Percentiles rank a stretch among this genome's conserved stretches.
Conservation (phyloP, 192 early-diverging fungal species). For the Backusella circina region DNA sequence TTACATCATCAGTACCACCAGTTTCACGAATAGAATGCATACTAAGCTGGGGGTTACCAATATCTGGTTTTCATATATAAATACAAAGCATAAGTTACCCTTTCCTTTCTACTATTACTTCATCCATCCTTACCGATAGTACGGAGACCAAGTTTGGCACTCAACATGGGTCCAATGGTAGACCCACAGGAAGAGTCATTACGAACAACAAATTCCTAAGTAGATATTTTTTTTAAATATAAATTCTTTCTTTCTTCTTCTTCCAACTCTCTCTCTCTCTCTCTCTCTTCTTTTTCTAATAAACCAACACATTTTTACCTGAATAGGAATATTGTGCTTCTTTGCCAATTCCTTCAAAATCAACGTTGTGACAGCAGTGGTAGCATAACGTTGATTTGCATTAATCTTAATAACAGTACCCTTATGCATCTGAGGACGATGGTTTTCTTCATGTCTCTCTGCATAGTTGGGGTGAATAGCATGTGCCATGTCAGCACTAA, state of each 20-base stretch:
- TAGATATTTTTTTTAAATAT: neutral
- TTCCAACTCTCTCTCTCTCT: neutral
- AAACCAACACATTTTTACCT: slow-evolving; percentile 40
- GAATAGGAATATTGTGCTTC: slow-evolving; percentile 75
- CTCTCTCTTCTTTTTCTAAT: too few relatives aligned
- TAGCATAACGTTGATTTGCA: slow-evolving; percentile 91
- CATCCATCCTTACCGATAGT: slow-evolving; percentile 68
- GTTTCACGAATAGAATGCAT: slow-evolving; percentile 98
- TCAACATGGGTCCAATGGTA: slow-evolving; percentile 97
- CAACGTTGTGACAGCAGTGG: slow-evolving; percentile 68
- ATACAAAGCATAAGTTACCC: neutral
- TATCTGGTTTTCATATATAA: slow-evolving; percentile 56
- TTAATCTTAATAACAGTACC: slow-evolving; percentile 97
- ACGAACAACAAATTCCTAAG: slow-evolving; percentile 78
- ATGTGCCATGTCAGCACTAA: slow-evolving; percentile 95
- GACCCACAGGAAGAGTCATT: slow-evolving; percentile 95
- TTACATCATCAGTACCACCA: slow-evolving; percentile 86
- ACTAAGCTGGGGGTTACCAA: slow-evolving; percentile 92
- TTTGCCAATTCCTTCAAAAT: slow-evolving; percentile 77
- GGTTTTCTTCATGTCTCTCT: slow-evolving; percentile 93
- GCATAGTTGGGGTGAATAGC: slow-evolving; percentile 85
- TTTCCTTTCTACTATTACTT: neutral
- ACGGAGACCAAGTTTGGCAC: slow-evolving; percentile 88
- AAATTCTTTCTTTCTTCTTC: neutral
- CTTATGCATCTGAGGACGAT: slow-evolving; percentile 87